These are phyloP conservation scores for Solanum lignicaule DNA, from an alignment of 257 asterid genomes.

Conservation along the genomic window DNA sequence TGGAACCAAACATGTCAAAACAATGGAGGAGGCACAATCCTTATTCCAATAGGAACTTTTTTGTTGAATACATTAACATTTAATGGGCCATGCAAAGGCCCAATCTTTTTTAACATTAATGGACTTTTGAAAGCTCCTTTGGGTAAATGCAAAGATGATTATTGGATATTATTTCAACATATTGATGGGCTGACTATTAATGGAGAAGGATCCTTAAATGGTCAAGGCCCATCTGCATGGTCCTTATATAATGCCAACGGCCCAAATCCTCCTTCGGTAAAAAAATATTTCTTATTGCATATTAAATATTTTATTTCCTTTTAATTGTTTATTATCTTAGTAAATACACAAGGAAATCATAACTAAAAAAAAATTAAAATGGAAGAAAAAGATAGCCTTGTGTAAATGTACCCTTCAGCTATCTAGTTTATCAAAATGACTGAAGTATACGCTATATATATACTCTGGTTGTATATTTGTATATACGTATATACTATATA, in stretches of 20 bases:
- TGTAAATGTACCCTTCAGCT: neutral
- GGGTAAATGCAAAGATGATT: neutral
- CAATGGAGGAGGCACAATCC: neutral
- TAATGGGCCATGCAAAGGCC: constrained; percentile 9
- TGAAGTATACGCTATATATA: neutral
- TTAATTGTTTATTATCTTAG: neutral
- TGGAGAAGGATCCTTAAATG: constrained; percentile 7
- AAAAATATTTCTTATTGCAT: neutral
- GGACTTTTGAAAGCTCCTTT: neutral
- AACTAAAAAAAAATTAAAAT: neutral
- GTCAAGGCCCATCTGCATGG: constrained; percentile 12
- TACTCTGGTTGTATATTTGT: neutral
- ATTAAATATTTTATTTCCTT: neutral
- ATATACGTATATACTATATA: neutral
- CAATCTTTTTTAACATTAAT: neutral
- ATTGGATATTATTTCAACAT: neutral
- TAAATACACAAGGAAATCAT: neutral
- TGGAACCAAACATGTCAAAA: constrained; percentile 5
- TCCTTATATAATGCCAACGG: neutral
- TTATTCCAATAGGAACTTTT: constrained; percentile 2
- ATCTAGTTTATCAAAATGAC: neutral
- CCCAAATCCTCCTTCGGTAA: neutral
- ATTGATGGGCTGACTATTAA: neutral
- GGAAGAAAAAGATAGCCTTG: no score
- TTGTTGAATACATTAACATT: neutral